Percentiles rank a stretch among this genome's conserved stretches.
Evolutionary conservation across 495 filamentous ascomycete genomes (phyloP).

Genomic region (Penicillium paradoxum): DNA sequence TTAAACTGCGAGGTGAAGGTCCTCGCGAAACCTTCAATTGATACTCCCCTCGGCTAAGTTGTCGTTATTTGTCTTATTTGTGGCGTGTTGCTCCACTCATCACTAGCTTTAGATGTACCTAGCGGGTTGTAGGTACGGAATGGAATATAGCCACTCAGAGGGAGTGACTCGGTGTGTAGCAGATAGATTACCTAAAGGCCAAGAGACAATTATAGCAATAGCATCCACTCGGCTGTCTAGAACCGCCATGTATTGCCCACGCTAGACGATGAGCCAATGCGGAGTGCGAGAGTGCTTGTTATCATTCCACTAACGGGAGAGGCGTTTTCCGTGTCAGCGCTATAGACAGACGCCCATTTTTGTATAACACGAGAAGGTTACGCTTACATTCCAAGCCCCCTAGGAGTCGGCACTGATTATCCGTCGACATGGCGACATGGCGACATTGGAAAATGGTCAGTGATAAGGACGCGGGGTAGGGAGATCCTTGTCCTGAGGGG

Average conservation of each 20-base stretch:
- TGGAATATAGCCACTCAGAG: background rate
- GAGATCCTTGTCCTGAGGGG: background rate
- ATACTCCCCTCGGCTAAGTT: background rate
- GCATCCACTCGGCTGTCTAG: background rate
- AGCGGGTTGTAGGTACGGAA: too few species aligned
- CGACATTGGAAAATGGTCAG: background rate
- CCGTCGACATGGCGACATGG: background rate
- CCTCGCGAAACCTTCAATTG: background rate
- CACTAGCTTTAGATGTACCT: background rate
- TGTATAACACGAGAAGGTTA: background rate
- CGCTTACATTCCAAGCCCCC: background rate
- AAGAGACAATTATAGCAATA: background rate
- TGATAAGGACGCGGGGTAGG: constrained; percentile 2
- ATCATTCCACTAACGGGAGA: constrained; percentile 18
- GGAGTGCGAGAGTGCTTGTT: background rate
- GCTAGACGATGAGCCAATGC: background rate
- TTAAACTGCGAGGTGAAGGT: background rate
- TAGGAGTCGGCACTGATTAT: background rate
- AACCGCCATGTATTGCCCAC: background rate
- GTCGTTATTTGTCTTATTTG: background rate
- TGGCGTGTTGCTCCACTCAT: background rate
- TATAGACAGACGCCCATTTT: constrained; percentile 8
- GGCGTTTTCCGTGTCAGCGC: constrained; percentile 19
- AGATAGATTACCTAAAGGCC: constrained; percentile 5
- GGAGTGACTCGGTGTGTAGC: too few species aligned